These are phyloP conservation scores for Hippophae rhamnoides DNA, from an alignment of 306 rosid species.

Conservation along the genomic window DNA sequence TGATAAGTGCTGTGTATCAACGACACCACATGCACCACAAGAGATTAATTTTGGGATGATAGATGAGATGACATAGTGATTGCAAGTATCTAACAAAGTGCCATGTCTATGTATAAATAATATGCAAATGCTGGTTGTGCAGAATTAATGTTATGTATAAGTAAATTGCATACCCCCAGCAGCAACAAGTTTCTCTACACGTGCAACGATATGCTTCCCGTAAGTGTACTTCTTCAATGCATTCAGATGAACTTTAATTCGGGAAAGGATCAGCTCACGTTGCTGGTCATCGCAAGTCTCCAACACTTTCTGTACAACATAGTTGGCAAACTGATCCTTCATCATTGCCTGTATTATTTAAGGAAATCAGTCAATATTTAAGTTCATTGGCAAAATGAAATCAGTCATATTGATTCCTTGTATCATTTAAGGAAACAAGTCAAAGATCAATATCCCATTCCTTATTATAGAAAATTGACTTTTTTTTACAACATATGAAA, in stretches of 20 bases:
- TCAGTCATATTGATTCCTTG: too few relatives aligned
- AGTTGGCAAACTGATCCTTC: conserved; percentile 96
- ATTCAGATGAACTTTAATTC: conserved; percentile 91
- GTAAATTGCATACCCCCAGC: conserved; percentile 68
- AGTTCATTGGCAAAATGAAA: background rate
- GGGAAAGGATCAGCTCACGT: conserved; percentile 83
- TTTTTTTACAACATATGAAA: too few relatives aligned
- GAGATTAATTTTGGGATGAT: too few relatives aligned
- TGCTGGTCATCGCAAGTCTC: conserved; percentile 96
- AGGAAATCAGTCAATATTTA: background rate
- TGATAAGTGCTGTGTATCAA: too few relatives aligned
- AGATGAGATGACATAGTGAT: too few relatives aligned
- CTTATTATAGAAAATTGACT: too few relatives aligned
- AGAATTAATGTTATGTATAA: background rate
- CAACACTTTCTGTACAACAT: conserved; percentile 91
- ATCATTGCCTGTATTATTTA: conserved; percentile 56
- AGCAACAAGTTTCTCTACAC: conserved; percentile 97
- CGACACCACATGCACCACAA: too few relatives aligned
- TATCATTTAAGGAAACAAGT: too few relatives aligned
- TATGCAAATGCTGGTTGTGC: background rate
- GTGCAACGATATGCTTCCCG: conserved; percentile 90
- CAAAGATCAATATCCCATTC: too few relatives aligned
- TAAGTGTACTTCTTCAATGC: conserved; percentile 93
- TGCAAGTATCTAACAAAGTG: too few relatives aligned
- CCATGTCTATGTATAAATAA: too few relatives aligned